phyloP scores from a whole-genome alignment of 768 basidiomycete species.

The Cubamyces lactineus region DNA sequence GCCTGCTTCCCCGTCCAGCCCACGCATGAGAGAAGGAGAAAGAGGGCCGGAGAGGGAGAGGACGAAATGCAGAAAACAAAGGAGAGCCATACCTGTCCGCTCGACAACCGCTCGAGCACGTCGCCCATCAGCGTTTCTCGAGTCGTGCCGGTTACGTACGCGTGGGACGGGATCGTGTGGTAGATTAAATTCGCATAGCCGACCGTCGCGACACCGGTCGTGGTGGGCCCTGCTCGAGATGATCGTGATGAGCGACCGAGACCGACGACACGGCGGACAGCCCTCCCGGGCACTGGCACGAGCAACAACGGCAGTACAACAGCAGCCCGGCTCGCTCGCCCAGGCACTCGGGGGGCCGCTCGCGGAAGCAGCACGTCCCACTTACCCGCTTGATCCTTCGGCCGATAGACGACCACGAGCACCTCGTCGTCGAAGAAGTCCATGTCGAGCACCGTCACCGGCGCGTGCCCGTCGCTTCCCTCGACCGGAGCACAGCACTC shows the following conservation, averaged over 20 bases:
- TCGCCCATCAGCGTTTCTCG: constrained; percentile 70
- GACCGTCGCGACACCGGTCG: constrained; percentile 61
- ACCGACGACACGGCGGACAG: neutral
- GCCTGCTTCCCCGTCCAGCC: neutral
- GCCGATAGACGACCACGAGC: constrained; percentile 66
- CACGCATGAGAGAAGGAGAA: neutral
- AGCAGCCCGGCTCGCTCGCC: neutral
- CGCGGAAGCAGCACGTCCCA: constrained; percentile 17
- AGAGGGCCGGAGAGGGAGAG: neutral
- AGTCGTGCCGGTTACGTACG: constrained; percentile 54
- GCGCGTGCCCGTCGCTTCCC: constrained; percentile 40
- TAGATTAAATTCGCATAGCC: constrained; percentile 65
- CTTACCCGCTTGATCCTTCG: constrained; percentile 53
- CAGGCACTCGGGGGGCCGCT: constrained; percentile 15
- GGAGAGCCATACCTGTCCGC: constrained; percentile 60
- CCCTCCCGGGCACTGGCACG: too few species aligned
- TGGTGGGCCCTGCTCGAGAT: constrained; percentile 37
- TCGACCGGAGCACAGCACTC: constrained; percentile 53
- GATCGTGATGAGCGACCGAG: constrained; percentile 36
- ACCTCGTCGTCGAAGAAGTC: constrained; percentile 82
- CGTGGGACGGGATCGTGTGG: constrained; percentile 45
- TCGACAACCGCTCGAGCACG: constrained; percentile 57
- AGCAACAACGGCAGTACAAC: too few species aligned
- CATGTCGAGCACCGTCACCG: constrained; percentile 61
- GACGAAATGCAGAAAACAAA: neutral